A percentile compares a stretch with the other conserved stretches of the same genome.
These are phyloP conservation scores for Auriscalpium orientale DNA, from an alignment of 768 basidiomycete genomes.

Conservation along the genomic window DNA sequence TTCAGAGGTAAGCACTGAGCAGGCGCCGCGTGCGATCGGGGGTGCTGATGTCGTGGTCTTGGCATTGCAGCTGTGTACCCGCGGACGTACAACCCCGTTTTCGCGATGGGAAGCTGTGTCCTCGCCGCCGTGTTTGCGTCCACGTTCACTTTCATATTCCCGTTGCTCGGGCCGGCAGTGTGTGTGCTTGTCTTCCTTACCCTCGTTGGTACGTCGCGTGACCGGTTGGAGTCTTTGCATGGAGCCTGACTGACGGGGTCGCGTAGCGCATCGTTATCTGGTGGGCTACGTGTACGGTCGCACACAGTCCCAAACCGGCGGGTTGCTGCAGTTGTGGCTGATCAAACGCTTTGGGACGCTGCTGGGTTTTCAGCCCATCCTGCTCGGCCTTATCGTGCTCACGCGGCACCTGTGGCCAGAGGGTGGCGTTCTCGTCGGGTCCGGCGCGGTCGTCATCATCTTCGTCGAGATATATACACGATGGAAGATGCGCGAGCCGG, in stretches of 20 bases:
- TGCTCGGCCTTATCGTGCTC: constrained; percentile 68
- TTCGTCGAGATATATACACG: constrained; percentile 55
- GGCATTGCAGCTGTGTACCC: constrained; percentile 56
- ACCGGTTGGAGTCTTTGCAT: neutral
- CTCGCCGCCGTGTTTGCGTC: constrained; percentile 67
- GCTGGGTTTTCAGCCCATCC: constrained; percentile 62
- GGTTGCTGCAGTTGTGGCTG: constrained; percentile 68
- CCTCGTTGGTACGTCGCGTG: constrained; percentile 45
- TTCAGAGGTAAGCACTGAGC: constrained; percentile 53
- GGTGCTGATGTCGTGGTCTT: neutral
- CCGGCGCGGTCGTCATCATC: constrained; percentile 44
- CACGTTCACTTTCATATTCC: constrained; percentile 68
- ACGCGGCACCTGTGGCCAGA: constrained; percentile 64
- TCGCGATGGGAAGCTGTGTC: constrained; percentile 56
- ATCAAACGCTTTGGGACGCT: constrained; percentile 66
- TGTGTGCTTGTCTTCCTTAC: constrained; percentile 57
- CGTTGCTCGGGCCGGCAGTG: constrained; percentile 66
- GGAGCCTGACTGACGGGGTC: neutral
- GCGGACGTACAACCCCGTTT: constrained; percentile 59
- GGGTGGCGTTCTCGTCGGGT: constrained; percentile 54
- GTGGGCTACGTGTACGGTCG: constrained; percentile 72
- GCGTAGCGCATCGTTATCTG: constrained; percentile 71
- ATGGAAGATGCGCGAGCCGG: constrained; percentile 42
- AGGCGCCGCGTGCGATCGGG: neutral
- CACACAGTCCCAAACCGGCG: constrained; percentile 68